phyloP scores from a whole-genome alignment of 768 basidiomycete genomes.

The Coprinellus micaceus region DNA sequence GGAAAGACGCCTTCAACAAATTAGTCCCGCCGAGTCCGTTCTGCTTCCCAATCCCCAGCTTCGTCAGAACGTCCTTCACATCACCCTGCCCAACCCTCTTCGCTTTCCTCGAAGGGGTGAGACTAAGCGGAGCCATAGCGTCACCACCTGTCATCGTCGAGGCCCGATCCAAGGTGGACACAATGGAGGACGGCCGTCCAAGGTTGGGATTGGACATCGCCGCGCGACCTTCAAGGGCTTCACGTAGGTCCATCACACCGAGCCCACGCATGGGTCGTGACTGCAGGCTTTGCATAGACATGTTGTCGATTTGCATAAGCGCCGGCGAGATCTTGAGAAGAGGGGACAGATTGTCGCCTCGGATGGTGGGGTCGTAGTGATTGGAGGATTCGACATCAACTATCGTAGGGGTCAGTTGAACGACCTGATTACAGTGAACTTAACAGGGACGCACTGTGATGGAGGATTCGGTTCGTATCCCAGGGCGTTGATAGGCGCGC shows the following conservation, averaged over 20 bases:
- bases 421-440: not conserved
- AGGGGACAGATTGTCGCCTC: conserved; percentile 68
- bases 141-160: conserved; percentile 46
- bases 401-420: not conserved
- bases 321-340: conserved; percentile 79
- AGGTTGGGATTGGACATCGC: conserved; percentile 79
- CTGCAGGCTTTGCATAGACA: conserved; percentile 75
- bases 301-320: conserved; percentile 88
- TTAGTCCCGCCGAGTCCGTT: conserved; percentile 32
- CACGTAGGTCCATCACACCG: conserved; percentile 83
- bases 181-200: conserved; percentile 61
- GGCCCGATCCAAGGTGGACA: conserved; percentile 68
- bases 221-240: conserved; percentile 82
- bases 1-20: conserved; percentile 71
- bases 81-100: conserved; percentile 46
- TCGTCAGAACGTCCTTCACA: conserved; percentile 78
- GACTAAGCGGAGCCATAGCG: conserved; percentile 50
- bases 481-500: conserved; percentile 57
- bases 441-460: conserved; percentile 56
- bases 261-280: conserved; percentile 75
- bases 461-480: conserved; percentile 72
- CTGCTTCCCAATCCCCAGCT: conserved; percentile 78
- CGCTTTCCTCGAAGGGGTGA: conserved; percentile 37
- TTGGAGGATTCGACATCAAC: conserved; percentile 55
- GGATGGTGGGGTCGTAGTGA: conserved; percentile 49